Evolutionary conservation across 768 basidiomycete genomes (phyloP).

Genomic region (Hydnomerulius pinastri): DNA sequence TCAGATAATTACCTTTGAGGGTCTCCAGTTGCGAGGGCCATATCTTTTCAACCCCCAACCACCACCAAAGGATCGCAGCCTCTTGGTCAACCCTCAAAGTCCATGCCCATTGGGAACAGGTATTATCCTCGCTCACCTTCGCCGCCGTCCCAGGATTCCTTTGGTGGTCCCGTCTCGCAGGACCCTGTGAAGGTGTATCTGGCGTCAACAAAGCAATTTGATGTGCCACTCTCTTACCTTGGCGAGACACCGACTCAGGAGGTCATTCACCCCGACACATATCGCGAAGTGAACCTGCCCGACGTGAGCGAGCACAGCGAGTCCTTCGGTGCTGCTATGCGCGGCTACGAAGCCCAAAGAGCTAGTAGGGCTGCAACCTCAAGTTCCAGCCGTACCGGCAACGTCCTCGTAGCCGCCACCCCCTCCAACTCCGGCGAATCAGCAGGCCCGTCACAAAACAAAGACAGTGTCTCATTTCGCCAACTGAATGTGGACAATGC

Average conservation of each 20-base stretch:
- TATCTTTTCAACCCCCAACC: constrained; percentile 37
- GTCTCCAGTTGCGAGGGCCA: constrained; percentile 32
- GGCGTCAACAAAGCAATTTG: constrained; percentile 49
- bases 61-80: constrained; percentile 11
- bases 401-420: constrained; percentile 53
- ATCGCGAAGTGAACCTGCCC: constrained; percentile 55
- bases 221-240: constrained; percentile 60
- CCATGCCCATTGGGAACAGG: constrained; percentile 24
- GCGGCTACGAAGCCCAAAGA: constrained; percentile 25
- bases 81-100: constrained; percentile 18
- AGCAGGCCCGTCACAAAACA: constrained; percentile 15
- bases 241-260: constrained; percentile 35
- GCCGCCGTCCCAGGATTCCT: constrained; percentile 59
- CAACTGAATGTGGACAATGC: constrained; percentile 10
- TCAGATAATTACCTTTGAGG: constrained; percentile 28
- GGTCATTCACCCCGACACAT: constrained; percentile 29
- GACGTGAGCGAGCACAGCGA: constrained; percentile 39
- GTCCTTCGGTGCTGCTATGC: constrained; percentile 24
- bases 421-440: constrained; percentile 45
- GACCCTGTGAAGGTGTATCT: constrained; percentile 50
- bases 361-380: constrained; percentile 8
- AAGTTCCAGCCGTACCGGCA: constrained; percentile 12
- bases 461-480: constrained; percentile 11
- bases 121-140: constrained; percentile 38
- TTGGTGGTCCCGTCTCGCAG: constrained; percentile 51